Base-by-base conservation (phyloP, 2,329 filamentous ascomycete species). In the Calonectria pseudoturangicola region DNA sequence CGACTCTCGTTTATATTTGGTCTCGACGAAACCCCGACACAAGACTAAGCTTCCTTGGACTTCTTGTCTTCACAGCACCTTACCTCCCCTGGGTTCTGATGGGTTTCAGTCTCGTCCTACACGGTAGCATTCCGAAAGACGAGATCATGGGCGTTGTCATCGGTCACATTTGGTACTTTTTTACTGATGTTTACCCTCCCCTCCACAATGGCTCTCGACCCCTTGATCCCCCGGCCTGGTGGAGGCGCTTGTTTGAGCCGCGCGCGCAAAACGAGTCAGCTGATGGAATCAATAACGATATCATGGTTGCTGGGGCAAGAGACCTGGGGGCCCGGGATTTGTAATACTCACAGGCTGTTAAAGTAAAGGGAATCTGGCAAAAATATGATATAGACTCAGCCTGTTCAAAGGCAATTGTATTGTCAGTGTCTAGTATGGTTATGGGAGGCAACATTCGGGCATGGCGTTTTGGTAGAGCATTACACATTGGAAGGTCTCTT, bases 161-260 rank as follows among this genome's bases (percentile, higher is more conserved):
- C 47, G 97, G 97, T 12, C 97, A 99, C 85, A 89, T 98, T 48
- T 98, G 96, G 93, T 99, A 98, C 84, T 99, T 98, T 86, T 98
- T 98, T 84, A 94, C 93, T 72, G 97, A 99, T 83, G 96, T 99
- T 18, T 99, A 98, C 84, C 97, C 97, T 4, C 94, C 95, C 3
- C 90, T 98, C 51, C 94, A 98, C 84, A 92, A 93, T 75, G 95
- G 95, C 21, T 93, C 93, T 65, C 90, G 94, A 69, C 97, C 97
- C 0, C 88, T 99, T 60, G 96, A 98, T 79, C 96, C 97, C 45
- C 97, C 97, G 0, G 86, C 87, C 72, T 98, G 95, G 93, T 99
- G 96, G 96, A 90, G 94, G 71, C 90, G 95, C 50, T 81, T 98
- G 21, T 98, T 98, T 81, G 95, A 93, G 76, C 86, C 89, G n/a